Conservation (phyloP, 257 asterid species). For the Dorcoceras hygrometricum region DNA sequence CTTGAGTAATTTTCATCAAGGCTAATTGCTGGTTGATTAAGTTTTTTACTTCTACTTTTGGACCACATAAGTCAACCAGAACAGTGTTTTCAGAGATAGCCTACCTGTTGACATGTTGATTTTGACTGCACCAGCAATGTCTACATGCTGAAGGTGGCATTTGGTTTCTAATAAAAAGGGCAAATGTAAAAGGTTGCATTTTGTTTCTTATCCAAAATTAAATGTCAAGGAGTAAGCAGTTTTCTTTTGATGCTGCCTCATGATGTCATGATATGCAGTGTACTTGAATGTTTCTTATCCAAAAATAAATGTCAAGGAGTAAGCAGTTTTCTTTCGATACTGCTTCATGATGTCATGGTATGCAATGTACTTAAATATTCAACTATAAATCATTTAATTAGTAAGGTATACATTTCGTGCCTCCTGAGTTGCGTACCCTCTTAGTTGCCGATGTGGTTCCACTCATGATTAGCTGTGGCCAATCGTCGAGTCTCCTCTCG, state of each 20-base stretch:
- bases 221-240: background rate
- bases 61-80: background rate
- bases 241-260: background rate
- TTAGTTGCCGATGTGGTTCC: background rate
- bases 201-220: background rate
- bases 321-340: background rate
- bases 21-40: background rate
- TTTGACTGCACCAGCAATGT: background rate
- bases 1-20: conserved; percentile 12
- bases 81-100: background rate
- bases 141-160: background rate
- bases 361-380: background rate
- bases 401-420: background rate
- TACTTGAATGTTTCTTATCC: background rate
- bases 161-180: background rate
- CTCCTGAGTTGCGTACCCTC: background rate
- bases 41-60: conserved; percentile 6
- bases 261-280: background rate
- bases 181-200: background rate
- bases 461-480: background rate
- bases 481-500: background rate
- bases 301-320: too few relatives aligned
- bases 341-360: background rate
- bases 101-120: conserved; percentile 9
- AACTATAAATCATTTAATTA: background rate